Percentiles rank a stretch among this genome's conserved stretches.
These are phyloP conservation scores for Pseudocercospora fuligena DNA, from an alignment of 2,329 filamentous ascomycete species.

Conservation along the genomic window DNA sequence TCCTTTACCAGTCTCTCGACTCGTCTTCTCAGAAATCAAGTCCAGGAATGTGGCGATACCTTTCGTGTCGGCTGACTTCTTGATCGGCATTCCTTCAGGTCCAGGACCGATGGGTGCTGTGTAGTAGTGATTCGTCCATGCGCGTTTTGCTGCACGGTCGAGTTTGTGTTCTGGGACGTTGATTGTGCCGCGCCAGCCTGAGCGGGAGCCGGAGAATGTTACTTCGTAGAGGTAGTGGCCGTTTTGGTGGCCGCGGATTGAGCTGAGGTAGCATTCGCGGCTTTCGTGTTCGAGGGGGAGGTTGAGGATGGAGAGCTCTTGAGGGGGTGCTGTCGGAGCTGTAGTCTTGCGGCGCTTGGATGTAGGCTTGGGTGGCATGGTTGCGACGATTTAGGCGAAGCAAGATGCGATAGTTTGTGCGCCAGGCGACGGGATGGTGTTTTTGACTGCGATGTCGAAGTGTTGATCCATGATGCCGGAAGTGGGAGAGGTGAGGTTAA, in stretches of 20 bases:
- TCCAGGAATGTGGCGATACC: background rate
- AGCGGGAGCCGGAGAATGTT: background rate
- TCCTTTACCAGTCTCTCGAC: background rate
- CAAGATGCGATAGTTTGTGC: background rate
- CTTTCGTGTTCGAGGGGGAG: conserved; percentile 4
- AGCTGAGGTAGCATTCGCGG: background rate
- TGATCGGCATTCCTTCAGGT: background rate
- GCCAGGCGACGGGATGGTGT: no score
- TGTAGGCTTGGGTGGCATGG: background rate
- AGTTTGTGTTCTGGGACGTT: background rate
- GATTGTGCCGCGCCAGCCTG: conserved; percentile 1
- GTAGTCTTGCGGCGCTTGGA: background rate
- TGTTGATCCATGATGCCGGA: background rate
- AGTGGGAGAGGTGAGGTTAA: background rate
- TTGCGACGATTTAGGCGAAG: background rate
- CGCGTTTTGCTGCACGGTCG: background rate
- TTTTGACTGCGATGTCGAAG: background rate
- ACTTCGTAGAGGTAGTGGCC: conserved; percentile 1
- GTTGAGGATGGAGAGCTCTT: background rate
- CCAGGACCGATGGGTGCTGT: background rate
- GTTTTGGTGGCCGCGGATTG: background rate
- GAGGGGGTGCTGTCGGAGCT: background rate
- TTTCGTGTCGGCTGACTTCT: no score
- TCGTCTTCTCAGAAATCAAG: background rate
- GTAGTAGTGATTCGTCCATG: background rate